phyloP scores from a whole-genome alignment of 805 yeast species.

The Candida oleophila region DNA sequence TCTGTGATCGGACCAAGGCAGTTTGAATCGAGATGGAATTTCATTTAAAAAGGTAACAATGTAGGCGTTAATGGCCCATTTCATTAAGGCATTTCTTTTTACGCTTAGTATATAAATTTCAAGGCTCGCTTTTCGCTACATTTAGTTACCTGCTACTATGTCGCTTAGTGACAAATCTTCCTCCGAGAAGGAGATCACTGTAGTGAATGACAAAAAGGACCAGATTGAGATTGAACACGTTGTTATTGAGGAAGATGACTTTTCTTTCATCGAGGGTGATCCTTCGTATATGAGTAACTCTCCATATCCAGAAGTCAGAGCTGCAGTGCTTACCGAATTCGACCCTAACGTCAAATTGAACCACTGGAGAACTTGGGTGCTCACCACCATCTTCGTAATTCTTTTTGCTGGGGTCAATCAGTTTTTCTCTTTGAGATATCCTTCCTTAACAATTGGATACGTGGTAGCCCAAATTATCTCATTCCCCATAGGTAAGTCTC shows the following conservation, averaged over 20 bases:
- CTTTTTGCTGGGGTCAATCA: constrained; percentile 26
- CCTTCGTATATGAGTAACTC: constrained; percentile 19
- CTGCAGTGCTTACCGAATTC: constrained; percentile 19
- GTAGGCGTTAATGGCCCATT: too few species aligned
- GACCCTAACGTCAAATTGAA: constrained; percentile 14
- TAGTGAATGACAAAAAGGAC: background rate
- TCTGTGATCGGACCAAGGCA: too few species aligned
- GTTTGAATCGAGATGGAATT: too few species aligned
- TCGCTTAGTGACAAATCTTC: background rate
- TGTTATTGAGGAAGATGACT: constrained; percentile 11
- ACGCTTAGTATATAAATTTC: too few species aligned
- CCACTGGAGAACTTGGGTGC: constrained; percentile 14
- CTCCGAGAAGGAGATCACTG: background rate
- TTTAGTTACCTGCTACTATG: too few species aligned
- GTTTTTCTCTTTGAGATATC: constrained; percentile 24
- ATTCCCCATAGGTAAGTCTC: constrained; percentile 18
- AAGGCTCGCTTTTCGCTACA: too few species aligned
- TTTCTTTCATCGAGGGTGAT: constrained; percentile 13
- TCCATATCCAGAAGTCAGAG: constrained; percentile 31
- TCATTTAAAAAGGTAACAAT: too few species aligned
- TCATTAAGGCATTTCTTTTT: too few species aligned
- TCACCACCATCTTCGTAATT: constrained; percentile 18
- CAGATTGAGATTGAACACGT: constrained; percentile 1
- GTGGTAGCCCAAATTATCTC: constrained; percentile 25
- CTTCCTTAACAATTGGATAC: constrained; percentile 21